phyloP scores from a whole-genome alignment of 306 rosid species.

The Heteromeles arbutifolia region DNA sequence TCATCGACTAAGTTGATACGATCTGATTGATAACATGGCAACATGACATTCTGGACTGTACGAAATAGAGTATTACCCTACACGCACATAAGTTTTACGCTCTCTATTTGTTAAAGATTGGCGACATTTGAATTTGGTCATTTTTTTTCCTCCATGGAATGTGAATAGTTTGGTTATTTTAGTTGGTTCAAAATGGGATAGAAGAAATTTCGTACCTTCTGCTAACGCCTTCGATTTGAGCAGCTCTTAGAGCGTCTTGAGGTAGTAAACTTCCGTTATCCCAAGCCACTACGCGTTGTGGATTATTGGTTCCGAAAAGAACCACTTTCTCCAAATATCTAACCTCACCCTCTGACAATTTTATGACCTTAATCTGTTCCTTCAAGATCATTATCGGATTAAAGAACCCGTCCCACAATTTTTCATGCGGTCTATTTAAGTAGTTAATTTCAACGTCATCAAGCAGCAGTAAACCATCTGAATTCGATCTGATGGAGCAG shows the following conservation, averaged over 20 bases:
- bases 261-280: slow-evolving; percentile 43
- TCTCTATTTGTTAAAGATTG: background rate
- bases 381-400: slow-evolving; percentile 74
- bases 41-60: background rate
- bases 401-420: slow-evolving; percentile 80
- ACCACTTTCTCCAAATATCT: slow-evolving; percentile 66
- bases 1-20: background rate
- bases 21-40: background rate
- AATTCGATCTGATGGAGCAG: slow-evolving; percentile 61
- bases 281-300: slow-evolving; percentile 51
- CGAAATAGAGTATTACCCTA: background rate
- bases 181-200: background rate
- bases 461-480: slow-evolving; percentile 49
- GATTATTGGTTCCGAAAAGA: slow-evolving; percentile 47
- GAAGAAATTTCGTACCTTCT: slow-evolving; percentile 46
- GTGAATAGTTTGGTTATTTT: background rate
- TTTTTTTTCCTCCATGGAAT: background rate
- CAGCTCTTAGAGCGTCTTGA: slow-evolving; percentile 57
- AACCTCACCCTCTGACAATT: slow-evolving; percentile 50
- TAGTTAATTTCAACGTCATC: slow-evolving; percentile 59
- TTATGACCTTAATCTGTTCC: slow-evolving; percentile 67
- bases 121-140: background rate
- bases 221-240: slow-evolving; percentile 75
- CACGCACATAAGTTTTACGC: too few species aligned
- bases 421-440: slow-evolving; percentile 71